Conservation (phyloP, 1,139 yeast genomes). For the Geotrichum citri-aurantii region DNA sequence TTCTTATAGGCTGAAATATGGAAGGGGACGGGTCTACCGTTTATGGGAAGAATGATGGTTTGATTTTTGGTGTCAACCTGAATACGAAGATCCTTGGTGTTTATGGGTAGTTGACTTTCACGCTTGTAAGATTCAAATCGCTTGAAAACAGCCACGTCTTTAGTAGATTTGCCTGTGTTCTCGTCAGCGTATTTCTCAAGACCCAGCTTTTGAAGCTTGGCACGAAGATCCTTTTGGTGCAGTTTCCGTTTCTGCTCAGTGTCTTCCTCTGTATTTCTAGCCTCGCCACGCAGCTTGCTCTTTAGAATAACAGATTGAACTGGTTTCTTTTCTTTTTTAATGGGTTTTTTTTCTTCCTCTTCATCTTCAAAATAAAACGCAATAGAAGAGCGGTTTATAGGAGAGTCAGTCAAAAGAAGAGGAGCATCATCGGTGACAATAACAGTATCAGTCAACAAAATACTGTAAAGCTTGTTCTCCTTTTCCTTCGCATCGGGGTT, state of each 20-base stretch:
- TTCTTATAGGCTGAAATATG: slow-evolving; percentile 91
- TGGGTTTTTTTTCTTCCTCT: slow-evolving; percentile 32
- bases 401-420: slow-evolving; percentile 63
- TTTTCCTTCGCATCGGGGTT: slow-evolving; percentile 40
- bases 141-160: slow-evolving; percentile 70
- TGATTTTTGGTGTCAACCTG: slow-evolving; percentile 85
- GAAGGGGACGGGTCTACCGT: slow-evolving; percentile 97
- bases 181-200: slow-evolving; percentile 33
- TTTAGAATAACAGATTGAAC: slow-evolving; percentile 47
- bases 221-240: slow-evolving; percentile 77
- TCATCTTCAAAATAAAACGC: slow-evolving; percentile 80
- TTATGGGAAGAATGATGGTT: slow-evolving; percentile 83
- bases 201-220: slow-evolving; percentile 81
- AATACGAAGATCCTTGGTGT: slow-evolving; percentile 76
- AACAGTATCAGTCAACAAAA: slow-evolving; percentile 78
- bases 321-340: slow-evolving; percentile 23
- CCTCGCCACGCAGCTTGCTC: slow-evolving; percentile 75
- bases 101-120: slow-evolving; percentile 82
- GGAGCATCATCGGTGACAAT: slow-evolving; percentile 54
- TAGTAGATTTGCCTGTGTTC: slow-evolving; percentile 49
- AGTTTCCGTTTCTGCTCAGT: slow-evolving; percentile 78
- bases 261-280: slow-evolving; percentile 60
- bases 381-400: slow-evolving; percentile 66
- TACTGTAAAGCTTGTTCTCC: slow-evolving; percentile 53
- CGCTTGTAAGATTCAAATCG: slow-evolving; percentile 91